These are phyloP conservation scores for Penicillium atrosanguineum DNA, from an alignment of 495 filamentous ascomycete genomes.

Conservation along the genomic window DNA sequence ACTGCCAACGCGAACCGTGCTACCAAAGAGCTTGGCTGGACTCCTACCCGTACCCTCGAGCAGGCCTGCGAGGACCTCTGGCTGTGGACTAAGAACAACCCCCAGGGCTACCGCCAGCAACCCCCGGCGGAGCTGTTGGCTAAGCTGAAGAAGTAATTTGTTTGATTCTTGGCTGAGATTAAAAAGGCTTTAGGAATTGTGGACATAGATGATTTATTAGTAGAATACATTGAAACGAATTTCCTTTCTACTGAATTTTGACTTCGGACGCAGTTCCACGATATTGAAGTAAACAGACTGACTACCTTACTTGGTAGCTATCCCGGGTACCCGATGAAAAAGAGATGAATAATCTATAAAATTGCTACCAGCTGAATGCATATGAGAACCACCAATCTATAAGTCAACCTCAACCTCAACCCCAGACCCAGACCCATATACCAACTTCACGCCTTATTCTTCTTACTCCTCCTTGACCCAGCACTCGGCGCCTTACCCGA, in stretches of 20 bases:
- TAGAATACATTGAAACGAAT: constrained; percentile 43
- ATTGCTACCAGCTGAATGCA: not conserved
- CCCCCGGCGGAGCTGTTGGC: constrained; percentile 82
- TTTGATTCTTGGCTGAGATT: not conserved
- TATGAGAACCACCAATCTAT: not conserved
- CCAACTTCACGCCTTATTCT: constrained; percentile 19
- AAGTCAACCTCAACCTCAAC: not conserved
- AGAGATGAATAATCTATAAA: not conserved
- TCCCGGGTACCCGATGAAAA: not conserved
- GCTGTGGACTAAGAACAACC: constrained; percentile 95
- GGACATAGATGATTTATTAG: constrained; percentile 22
- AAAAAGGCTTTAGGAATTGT: constrained; percentile 8
- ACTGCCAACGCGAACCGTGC: constrained; percentile 88
- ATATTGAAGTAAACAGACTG: not conserved
- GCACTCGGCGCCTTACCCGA: constrained; percentile 34
- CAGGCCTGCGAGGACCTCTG: constrained; percentile 92
- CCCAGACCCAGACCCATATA: too few relatives aligned
- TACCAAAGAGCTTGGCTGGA: constrained; percentile 87
- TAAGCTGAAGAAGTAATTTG: constrained; percentile 58
- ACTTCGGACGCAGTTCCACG: not conserved
- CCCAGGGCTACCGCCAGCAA: constrained; percentile 86
- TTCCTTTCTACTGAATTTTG: constrained; percentile 30
- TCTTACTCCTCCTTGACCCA: constrained; percentile 47
- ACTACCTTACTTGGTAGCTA: not conserved
- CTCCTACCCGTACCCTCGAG: constrained; percentile 85